phyloP scores from a whole-genome alignment of 2,329 filamentous ascomycete species.

The Penicillium sp. region DNA sequence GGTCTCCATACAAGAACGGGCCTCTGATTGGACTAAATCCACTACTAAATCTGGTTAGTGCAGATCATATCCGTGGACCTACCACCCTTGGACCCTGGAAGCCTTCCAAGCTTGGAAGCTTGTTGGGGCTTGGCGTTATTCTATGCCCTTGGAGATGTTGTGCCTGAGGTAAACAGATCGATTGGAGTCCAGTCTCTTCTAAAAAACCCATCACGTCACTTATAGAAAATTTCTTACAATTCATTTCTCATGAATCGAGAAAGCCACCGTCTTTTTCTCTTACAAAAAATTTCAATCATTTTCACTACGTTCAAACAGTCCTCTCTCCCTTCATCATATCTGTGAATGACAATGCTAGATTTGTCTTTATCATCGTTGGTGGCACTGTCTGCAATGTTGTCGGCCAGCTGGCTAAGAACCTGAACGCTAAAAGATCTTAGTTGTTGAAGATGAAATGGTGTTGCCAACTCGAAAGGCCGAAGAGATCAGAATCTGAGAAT shows the following conservation, averaged over 20 bases:
- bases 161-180: not conserved
- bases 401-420: slow-evolving; percentile 46
- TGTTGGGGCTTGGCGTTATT: too few relatives aligned
- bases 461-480: slow-evolving; percentile 39
- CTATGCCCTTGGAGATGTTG: not conserved
- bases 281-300: not conserved
- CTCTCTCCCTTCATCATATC: not conserved
- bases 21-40: not conserved
- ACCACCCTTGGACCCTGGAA: too few relatives aligned
- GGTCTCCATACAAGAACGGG: not conserved
- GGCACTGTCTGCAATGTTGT: slow-evolving; percentile 40
- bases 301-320: not conserved
- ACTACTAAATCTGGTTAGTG: not conserved
- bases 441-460: slow-evolving; percentile 28
- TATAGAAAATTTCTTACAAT: not conserved
- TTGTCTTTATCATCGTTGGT: slow-evolving; percentile 29
- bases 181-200: not conserved
- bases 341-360: slow-evolving; percentile 8
- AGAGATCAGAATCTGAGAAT: slow-evolving; percentile 32
- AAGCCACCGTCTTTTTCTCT: not conserved
- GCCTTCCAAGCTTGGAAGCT: too few relatives aligned
- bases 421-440: slow-evolving; percentile 34
- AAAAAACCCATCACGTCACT: not conserved
- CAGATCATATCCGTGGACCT: not conserved
- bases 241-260: not conserved